phyloP scores from a whole-genome alignment of 805 yeast species.

The Saccharomycopsis sp. region DNA sequence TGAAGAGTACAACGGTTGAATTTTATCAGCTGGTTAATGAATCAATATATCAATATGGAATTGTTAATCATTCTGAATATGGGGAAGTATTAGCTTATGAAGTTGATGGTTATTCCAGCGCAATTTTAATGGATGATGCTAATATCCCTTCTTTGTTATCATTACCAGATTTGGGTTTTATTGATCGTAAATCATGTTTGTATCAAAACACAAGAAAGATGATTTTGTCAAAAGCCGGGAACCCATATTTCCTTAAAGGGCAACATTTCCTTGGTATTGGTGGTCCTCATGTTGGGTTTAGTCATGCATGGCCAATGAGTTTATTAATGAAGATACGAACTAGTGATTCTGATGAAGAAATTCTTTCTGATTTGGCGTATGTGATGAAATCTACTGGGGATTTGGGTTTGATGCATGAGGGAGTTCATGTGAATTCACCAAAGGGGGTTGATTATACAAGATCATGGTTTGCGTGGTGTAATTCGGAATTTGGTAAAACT shows the following conservation, averaged over 20 bases:
- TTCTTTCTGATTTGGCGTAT: slow-evolving; percentile 39
- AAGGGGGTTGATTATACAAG: slow-evolving; percentile 52
- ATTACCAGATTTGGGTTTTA: slow-evolving; percentile 71
- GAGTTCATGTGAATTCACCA: slow-evolving; percentile 55
- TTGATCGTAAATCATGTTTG: slow-evolving; percentile 42
- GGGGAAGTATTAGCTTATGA: slow-evolving; percentile 85
- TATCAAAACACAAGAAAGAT: slow-evolving; percentile 76
- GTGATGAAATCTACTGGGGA: slow-evolving; percentile 60
- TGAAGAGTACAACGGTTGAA: neutral
- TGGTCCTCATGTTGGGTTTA: slow-evolving; percentile 82
- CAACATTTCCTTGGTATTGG: slow-evolving; percentile 68
- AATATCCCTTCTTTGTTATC: slow-evolving; percentile 78
- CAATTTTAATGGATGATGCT: slow-evolving; percentile 81
- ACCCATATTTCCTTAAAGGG: slow-evolving; percentile 73
- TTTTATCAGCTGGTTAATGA: slow-evolving; percentile 14
- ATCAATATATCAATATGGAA: slow-evolving; percentile 50
- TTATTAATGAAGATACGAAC: slow-evolving; percentile 71
- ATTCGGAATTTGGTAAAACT: slow-evolving; percentile 84
- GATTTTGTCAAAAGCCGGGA: slow-evolving; percentile 61
- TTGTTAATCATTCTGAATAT: slow-evolving; percentile 56
- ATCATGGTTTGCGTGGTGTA: slow-evolving; percentile 94
- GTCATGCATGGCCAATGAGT: slow-evolving; percentile 89
- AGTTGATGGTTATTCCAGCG: slow-evolving; percentile 79
- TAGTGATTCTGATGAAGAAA: slow-evolving; percentile 63
- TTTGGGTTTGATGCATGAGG: slow-evolving; percentile 80